Conservation (phyloP, 768 basidiomycete species). For the Dioszegia crocea region DNA sequence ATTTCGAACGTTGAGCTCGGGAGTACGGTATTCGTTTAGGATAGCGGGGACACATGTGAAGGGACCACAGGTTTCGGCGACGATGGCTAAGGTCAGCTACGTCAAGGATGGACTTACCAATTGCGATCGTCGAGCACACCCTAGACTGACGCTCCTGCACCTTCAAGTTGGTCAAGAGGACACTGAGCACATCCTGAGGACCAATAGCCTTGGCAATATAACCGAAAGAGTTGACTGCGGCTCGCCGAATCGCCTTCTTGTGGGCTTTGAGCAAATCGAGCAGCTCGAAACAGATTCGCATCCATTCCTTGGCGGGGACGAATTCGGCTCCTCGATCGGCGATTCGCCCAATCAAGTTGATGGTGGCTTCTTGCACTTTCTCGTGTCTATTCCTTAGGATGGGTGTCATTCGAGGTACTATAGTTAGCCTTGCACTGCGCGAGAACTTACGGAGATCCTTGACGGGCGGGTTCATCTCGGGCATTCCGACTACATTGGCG, state of each 20-base stretch:
- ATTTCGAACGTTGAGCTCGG: constrained; percentile 96
- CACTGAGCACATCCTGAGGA: constrained; percentile 94
- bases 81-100: constrained; percentile 54
- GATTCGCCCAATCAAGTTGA: constrained; percentile 97
- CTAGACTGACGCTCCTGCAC: constrained; percentile 99
- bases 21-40: constrained; percentile 95
- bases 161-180: constrained; percentile 89
- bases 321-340: constrained; percentile 99
- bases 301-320: constrained; percentile 98
- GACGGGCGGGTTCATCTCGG: constrained; percentile 99
- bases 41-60: constrained; percentile 99
- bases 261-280: constrained; percentile 96
- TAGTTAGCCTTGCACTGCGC: constrained; percentile 23
- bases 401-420: constrained; percentile 99
- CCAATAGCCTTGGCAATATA: constrained; percentile 99
- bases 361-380: constrained; percentile 98
- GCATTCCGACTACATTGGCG: constrained; percentile 99
- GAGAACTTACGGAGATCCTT: constrained; percentile 86
- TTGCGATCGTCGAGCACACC: constrained; percentile 96
- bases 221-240: constrained; percentile 98
- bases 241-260: constrained; percentile 97
- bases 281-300: constrained; percentile 98
- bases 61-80: constrained; percentile 51
- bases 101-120: constrained; percentile 54
- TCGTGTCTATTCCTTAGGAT: constrained; percentile 98